These are phyloP conservation scores for Lentinula boryana DNA, from an alignment of 768 basidiomycete species.

Conservation along the genomic window DNA sequence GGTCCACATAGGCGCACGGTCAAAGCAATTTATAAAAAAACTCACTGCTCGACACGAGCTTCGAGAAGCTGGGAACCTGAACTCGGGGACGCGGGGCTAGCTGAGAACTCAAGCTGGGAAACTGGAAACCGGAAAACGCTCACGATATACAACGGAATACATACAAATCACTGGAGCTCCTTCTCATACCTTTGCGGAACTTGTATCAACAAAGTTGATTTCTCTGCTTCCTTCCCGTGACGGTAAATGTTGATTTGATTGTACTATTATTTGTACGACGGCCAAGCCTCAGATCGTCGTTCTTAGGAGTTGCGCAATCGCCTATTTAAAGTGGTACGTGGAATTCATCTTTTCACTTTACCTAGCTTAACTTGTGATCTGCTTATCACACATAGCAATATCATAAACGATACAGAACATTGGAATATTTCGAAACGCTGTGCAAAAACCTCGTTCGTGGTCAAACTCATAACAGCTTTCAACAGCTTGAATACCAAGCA, in stretches of 20 bases:
- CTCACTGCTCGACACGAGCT: not conserved
- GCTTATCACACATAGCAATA: too few species aligned
- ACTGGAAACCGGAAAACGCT: not conserved
- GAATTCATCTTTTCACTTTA: not conserved
- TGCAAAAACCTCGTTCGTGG: too few species aligned
- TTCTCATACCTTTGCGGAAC: not conserved
- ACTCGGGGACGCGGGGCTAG: not conserved
- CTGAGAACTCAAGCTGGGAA: not conserved
- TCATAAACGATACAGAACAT: too few species aligned
- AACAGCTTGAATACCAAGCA: too few species aligned
- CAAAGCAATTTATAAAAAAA: not conserved
- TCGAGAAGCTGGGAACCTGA: not conserved
- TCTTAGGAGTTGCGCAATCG: not conserved
- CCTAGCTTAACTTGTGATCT: not conserved
- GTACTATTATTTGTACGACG: not conserved
- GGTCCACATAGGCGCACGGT: not conserved
- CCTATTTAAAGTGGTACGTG: not conserved
- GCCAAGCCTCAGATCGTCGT: not conserved
- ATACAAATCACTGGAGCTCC: not conserved
- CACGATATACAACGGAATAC: not conserved
- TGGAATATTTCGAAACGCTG: too few species aligned
- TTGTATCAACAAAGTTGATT: not conserved
- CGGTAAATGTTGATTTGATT: not conserved
- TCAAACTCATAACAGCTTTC: too few species aligned
- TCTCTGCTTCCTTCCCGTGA: not conserved